Conservation (phyloP, 257 asterid species). For the Ehretia macrophylla region DNA sequence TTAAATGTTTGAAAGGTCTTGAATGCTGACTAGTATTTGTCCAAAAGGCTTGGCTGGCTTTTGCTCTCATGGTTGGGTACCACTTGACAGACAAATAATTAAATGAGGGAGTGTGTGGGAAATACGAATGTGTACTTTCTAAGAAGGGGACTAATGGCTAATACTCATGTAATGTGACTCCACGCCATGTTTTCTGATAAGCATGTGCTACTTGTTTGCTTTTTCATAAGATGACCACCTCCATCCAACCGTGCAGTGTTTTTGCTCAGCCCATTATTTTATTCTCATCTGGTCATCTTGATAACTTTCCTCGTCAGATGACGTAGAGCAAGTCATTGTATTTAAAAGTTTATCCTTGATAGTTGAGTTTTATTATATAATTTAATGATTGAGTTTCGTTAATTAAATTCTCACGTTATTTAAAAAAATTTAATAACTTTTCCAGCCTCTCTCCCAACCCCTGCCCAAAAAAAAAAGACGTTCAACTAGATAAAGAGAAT, state of each 20-base stretch:
- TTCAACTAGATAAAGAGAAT: too few relatives aligned
- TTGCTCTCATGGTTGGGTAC: conserved; percentile 17
- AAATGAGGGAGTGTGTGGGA: conserved; percentile 1
- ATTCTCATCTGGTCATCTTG: too few relatives aligned
- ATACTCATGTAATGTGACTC: neutral
- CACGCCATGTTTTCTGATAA: neutral
- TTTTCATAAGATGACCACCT: neutral
- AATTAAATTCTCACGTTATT: too few relatives aligned
- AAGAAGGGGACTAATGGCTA: neutral
- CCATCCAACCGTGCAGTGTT: neutral
- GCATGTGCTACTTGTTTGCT: neutral
- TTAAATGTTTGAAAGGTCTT: neutral
- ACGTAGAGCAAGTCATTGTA: too few relatives aligned
- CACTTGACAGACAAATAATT: conserved; percentile 8
- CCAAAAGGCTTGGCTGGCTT: conserved; percentile 17
- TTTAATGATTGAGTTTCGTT: too few relatives aligned
- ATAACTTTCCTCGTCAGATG: too few relatives aligned
- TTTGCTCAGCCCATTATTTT: too few relatives aligned
- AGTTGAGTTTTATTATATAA: too few relatives aligned
- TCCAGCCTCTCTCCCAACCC: too few relatives aligned
- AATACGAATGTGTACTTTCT: conserved; percentile 6
- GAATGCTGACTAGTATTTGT: conserved; percentile 22
- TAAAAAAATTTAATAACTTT: too few relatives aligned
- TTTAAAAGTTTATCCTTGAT: too few relatives aligned
- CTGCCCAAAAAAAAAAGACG: too few relatives aligned